These are phyloP conservation scores for Senecio squalidus DNA, from an alignment of 140 eudicot genomes.

Conservation along the genomic window DNA sequence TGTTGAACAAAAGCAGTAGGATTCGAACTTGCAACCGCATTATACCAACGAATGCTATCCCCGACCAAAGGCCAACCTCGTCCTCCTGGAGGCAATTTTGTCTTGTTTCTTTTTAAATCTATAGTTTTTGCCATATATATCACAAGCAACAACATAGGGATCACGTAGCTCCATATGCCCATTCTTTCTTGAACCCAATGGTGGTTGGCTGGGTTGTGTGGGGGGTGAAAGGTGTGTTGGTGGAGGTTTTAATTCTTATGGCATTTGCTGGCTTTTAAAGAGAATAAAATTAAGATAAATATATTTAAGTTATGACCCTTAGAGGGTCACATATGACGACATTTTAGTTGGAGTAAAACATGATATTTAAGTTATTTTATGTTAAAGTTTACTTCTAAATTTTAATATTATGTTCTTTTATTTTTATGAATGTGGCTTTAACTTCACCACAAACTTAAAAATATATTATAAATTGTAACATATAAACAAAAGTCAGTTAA, in stretches of 20 bases:
- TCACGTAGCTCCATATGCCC: conserved; percentile 23
- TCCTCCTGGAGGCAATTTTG: conserved; percentile 54
- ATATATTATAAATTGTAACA: too few species aligned
- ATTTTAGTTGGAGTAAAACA: too few species aligned
- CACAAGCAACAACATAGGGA: conserved; percentile 17
- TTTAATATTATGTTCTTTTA: too few species aligned
- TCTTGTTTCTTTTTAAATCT: not conserved
- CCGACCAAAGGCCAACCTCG: conserved; percentile 78
- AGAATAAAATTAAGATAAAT: not conserved
- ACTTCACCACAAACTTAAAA: too few species aligned
- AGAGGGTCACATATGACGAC: not conserved
- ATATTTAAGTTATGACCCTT: not conserved
- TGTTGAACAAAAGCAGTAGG: conserved; percentile 64
- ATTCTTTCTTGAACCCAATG: conserved; percentile 10
- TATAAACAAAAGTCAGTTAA: too few species aligned
- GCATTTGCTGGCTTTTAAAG: conserved; percentile 27
- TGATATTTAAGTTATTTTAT: too few species aligned
- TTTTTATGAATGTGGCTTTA: too few species aligned
- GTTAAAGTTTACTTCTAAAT: too few species aligned
- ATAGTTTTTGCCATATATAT: conserved; percentile 18
- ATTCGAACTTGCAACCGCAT: conserved; percentile 75
- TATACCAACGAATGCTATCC: conserved; percentile 70
- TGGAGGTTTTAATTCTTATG: conserved; percentile 12
- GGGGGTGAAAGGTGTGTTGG: not conserved
- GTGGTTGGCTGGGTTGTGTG: conserved; percentile 7